Evolutionary conservation across 2,329 filamentous ascomycete genomes (phyloP).

Genomic region (Fusarium sp.): DNA sequence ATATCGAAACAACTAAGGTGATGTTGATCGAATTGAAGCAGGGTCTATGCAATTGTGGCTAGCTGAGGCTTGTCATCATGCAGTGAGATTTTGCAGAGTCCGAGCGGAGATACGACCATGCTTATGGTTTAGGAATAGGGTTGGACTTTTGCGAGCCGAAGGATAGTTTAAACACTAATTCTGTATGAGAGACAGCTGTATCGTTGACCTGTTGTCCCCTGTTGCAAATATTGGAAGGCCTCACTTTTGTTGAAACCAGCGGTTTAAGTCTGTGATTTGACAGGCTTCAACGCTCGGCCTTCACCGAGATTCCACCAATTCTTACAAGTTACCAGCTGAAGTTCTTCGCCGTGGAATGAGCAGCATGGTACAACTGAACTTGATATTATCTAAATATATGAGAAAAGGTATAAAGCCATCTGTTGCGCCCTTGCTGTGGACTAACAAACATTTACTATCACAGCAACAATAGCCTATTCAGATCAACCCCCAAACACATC

Average conservation of each 20-base stretch:
- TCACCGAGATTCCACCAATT: too few species aligned
- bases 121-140: accelerated
- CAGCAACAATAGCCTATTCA: accelerated
- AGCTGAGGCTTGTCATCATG: background rate
- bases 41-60: background rate
- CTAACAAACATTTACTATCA: background rate
- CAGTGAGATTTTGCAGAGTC: background rate
- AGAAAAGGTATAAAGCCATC: background rate
- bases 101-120: background rate
- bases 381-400: accelerated
- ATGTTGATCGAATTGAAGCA: background rate
- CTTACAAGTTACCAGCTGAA: accelerated
- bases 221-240: background rate
- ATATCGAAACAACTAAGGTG: accelerated
- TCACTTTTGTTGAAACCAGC: accelerated
- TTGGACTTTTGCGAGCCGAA: background rate
- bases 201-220: accelerated
- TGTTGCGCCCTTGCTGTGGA: accelerated
- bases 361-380: too few species aligned
- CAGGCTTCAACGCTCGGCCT: accelerated
- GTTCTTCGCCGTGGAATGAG: accelerated
- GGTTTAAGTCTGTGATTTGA: background rate
- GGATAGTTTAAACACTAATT: too few species aligned
- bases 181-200: accelerated
- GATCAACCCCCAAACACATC: accelerated